phyloP scores from a whole-genome alignment of 768 basidiomycete species.

The Podaxis sp. region DNA sequence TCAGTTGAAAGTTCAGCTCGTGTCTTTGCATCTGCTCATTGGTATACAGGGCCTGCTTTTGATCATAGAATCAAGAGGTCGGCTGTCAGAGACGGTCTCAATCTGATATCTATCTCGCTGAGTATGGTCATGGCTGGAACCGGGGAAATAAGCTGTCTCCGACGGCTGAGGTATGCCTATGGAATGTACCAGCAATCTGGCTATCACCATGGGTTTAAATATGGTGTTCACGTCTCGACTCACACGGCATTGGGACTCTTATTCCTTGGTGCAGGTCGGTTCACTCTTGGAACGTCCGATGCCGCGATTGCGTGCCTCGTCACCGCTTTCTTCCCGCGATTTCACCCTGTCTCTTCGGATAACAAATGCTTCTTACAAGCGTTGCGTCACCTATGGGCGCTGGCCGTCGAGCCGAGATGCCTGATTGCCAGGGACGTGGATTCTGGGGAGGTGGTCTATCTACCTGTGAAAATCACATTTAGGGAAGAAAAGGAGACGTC shows the following conservation, averaged over 20 bases:
- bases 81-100: slow-evolving; percentile 83
- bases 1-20: slow-evolving; percentile 26
- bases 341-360: slow-evolving; percentile 73
- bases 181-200: slow-evolving; percentile 73
- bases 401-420: slow-evolving; percentile 93
- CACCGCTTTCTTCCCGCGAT: slow-evolving; percentile 89
- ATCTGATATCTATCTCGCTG: slow-evolving; percentile 79
- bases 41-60: slow-evolving; percentile 61
- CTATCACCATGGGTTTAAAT: slow-evolving; percentile 65
- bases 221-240: slow-evolving; percentile 86
- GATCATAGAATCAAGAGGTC: slow-evolving; percentile 87
- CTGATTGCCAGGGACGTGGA: slow-evolving; percentile 91
- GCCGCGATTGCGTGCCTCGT: slow-evolving; percentile 89
- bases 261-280: slow-evolving; percentile 91
- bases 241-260: slow-evolving; percentile 89
- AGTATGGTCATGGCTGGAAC: slow-evolving; percentile 98
- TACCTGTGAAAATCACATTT: slow-evolving; percentile 86
- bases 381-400: slow-evolving; percentile 91
- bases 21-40: neutral
- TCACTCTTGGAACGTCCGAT: slow-evolving; percentile 88
- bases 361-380: slow-evolving; percentile 92
- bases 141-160: slow-evolving; percentile 86
- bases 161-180: slow-evolving; percentile 83
- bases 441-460: slow-evolving; percentile 83
- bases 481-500: slow-evolving; percentile 59